These are phyloP conservation scores for Lantana camara DNA, from an alignment of 257 asterid species.

Conservation along the genomic window DNA sequence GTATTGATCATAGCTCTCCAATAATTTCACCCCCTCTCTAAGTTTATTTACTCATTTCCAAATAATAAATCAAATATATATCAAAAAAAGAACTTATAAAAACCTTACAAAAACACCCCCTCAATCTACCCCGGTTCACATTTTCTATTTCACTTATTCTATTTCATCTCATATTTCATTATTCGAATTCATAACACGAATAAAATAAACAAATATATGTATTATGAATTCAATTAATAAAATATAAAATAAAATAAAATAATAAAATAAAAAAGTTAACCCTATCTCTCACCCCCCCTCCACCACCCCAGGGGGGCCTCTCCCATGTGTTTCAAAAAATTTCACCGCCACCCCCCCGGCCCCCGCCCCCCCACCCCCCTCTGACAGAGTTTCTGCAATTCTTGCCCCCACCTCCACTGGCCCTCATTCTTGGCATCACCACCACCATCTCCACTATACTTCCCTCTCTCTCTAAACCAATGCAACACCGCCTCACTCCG, in stretches of 20 bases:
- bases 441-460: not conserved
- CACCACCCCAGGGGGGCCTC: not conserved
- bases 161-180: too few species aligned
- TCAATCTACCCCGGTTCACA: not conserved
- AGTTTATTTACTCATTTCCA: slow-evolving; percentile 41
- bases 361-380: slow-evolving; percentile 16
- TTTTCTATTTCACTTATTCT: too few species aligned
- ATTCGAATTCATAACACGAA: too few species aligned
- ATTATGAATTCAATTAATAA: too few species aligned
- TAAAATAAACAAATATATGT: too few species aligned
- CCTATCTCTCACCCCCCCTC: slow-evolving; percentile 3
- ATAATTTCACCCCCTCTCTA: slow-evolving; percentile 34
- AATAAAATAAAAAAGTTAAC: too few species aligned
- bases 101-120: slow-evolving; percentile 38
- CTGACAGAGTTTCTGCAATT: slow-evolving; percentile 37
- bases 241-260: too few species aligned
- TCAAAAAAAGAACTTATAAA: slow-evolving; percentile 25
- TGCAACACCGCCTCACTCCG: slow-evolving; percentile 27
- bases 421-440: slow-evolving; percentile 23
- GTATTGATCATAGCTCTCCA: slow-evolving; percentile 25
- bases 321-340: slow-evolving; percentile 1
- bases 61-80: slow-evolving; percentile 51
- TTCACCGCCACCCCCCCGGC: slow-evolving; percentile 15
- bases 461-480: slow-evolving; percentile 9
- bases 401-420: slow-evolving; percentile 30